Evolutionary conservation across 1,284 basidiomycete genomes (phyloP).

Genomic region (Phylloboletellus chloephorus): DNA sequence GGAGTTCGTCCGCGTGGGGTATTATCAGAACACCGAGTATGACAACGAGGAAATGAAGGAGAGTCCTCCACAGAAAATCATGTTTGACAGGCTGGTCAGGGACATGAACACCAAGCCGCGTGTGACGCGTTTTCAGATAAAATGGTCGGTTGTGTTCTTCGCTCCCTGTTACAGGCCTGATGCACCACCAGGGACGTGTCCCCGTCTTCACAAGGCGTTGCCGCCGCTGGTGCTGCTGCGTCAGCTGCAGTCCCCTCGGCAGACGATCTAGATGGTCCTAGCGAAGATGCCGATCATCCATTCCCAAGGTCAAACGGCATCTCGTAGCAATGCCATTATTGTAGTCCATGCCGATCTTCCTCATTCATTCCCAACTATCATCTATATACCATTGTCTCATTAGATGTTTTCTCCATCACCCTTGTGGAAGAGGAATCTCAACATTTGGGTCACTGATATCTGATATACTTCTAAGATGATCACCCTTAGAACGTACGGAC

Average conservation of each 20-base stretch:
- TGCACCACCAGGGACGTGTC: constrained; percentile 56
- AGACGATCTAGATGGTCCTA: constrained; percentile 52
- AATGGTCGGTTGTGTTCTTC: constrained; percentile 53
- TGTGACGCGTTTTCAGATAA: constrained; percentile 88
- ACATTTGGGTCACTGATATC: constrained; percentile 13
- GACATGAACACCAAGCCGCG: constrained; percentile 91
- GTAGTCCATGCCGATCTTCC: constrained; percentile 5
- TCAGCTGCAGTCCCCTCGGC: constrained; percentile 79
- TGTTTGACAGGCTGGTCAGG: constrained; percentile 76
- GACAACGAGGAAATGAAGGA: constrained; percentile 88
- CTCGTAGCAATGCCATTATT: constrained; percentile 11
- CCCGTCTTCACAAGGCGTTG: constrained; percentile 45
- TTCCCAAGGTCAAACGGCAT: constrained; percentile 27
- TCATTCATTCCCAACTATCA: constrained; percentile 8
- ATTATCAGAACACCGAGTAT: constrained; percentile 99
- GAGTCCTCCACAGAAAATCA: constrained; percentile 61
- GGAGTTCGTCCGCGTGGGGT: constrained; percentile 97
- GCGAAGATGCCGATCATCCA: constrained; percentile 18
- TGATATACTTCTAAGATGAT: constrained; percentile 15
- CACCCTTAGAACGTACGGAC: not conserved
- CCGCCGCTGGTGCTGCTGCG: constrained; percentile 61
- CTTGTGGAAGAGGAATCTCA: constrained; percentile 6
- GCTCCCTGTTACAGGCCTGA: constrained; percentile 4
- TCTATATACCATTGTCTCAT: constrained; percentile 14
- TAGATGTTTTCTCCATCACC: constrained; percentile 4